A percentile compares a stretch with the other conserved stretches of the same genome.
Conservation (phyloP, 805 yeast genomes). For the Monosporozyma servazzii region DNA sequence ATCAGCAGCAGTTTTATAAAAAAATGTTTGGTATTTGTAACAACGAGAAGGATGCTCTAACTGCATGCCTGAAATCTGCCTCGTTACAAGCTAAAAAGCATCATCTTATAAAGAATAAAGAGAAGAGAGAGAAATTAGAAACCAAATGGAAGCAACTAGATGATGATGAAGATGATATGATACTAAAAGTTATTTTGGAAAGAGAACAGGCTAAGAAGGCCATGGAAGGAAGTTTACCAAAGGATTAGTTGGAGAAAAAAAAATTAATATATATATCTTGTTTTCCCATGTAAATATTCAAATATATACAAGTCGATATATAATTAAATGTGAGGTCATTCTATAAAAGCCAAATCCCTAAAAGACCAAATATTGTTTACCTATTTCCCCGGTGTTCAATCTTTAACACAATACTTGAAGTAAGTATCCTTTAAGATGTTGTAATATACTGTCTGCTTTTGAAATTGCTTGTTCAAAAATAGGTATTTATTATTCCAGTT, state of each 20-base stretch:
- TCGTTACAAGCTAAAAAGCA: conserved; percentile 55
- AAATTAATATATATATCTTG: background rate
- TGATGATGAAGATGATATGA: conserved; percentile 68
- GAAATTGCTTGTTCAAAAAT: conserved; percentile 30
- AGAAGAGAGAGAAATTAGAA: conserved; percentile 46
- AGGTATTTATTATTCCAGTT: conserved; percentile 37
- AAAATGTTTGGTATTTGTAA: conserved; percentile 80
- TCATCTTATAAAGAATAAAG: conserved; percentile 41
- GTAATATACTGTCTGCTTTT: conserved; percentile 29
- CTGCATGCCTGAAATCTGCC: conserved; percentile 72
- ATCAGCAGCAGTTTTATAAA: conserved; percentile 53
- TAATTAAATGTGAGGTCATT: background rate
- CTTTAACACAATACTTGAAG: background rate
- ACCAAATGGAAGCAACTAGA: conserved; percentile 50
- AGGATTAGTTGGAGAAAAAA: background rate
- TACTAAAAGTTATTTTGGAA: conserved; percentile 56
- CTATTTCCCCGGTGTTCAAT: background rate
- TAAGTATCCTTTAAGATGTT: conserved; percentile 27
- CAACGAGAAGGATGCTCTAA: conserved; percentile 68
- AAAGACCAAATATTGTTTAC: too few relatives aligned
- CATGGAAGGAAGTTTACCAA: background rate
- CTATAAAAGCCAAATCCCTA: background rate
- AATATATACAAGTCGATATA: background rate
- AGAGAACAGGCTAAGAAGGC: conserved; percentile 14
- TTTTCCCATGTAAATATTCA: background rate